A percentile compares a stretch with the other conserved stretches of the same genome.
Evolutionary conservation across 345 rosid species (phyloP).

Genomic region (Bruguiera parviflora): DNA sequence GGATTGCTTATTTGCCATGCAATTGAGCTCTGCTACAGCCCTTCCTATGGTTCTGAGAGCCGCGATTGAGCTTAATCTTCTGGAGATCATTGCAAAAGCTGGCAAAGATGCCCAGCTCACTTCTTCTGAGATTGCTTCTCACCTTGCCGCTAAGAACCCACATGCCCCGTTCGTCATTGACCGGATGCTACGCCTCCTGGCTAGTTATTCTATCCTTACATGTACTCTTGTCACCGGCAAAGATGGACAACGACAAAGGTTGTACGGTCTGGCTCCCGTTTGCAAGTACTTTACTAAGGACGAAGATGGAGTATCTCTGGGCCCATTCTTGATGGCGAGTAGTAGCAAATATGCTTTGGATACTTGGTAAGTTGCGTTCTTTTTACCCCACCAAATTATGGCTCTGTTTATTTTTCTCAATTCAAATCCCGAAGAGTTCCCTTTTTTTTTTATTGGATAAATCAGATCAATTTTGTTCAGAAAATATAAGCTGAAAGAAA

Average conservation of each 20-base stretch:
- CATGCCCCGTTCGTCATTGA: neutral
- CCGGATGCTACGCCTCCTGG: slow-evolving; percentile 2
- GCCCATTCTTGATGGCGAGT: neutral
- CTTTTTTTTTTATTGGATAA: too few species aligned
- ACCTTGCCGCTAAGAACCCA: slow-evolving; percentile 11
- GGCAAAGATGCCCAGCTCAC: slow-evolving; percentile 1
- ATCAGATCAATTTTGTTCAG: too few species aligned
- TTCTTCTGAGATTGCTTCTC: slow-evolving; percentile 6
- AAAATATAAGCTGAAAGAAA: too few species aligned
- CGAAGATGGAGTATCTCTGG: neutral
- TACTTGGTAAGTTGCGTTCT: neutral
- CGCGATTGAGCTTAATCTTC: neutral
- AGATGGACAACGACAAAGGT: neutral
- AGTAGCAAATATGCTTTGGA: neutral
- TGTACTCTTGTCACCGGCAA: neutral
- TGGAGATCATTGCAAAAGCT: slow-evolving; percentile 11
- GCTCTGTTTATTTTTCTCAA: too few species aligned
- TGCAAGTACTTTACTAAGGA: neutral
- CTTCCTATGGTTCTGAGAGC: too few species aligned
- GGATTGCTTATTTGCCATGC: too few species aligned
- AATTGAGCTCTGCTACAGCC: too few species aligned
- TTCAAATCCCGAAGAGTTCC: too few species aligned
- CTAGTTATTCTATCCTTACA: neutral
- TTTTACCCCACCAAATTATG: neutral
- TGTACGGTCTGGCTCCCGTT: neutral